These are phyloP conservation scores for Penicillium psychrosexuale DNA, from an alignment of 2,329 filamentous ascomycete genomes.

Conservation along the genomic window DNA sequence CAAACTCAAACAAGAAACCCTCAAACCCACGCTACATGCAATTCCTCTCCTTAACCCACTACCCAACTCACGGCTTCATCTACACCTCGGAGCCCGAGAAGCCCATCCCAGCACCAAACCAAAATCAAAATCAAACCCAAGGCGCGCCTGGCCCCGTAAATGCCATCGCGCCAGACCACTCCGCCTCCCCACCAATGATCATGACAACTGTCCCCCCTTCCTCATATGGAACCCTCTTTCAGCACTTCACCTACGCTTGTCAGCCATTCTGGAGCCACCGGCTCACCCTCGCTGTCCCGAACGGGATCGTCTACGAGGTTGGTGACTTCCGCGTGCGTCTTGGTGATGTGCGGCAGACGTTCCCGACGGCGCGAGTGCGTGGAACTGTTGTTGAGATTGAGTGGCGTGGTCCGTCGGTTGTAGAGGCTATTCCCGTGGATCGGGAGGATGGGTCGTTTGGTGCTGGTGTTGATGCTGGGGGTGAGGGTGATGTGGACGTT, in stretches of 20 bases:
- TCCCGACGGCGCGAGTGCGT: constrained; percentile 36
- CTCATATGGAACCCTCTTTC: constrained; percentile 36
- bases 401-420: constrained; percentile 40
- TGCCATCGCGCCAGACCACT: not conserved
- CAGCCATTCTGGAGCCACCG: constrained; percentile 45
- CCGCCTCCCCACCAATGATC: constrained; percentile 26
- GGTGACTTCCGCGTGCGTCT: constrained; percentile 44
- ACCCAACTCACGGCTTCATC: constrained; percentile 41
- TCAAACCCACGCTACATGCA: constrained; percentile 41
- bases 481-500: constrained; percentile 8
- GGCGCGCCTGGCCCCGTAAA: not conserved
- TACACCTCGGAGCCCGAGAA: constrained; percentile 36
- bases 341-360: constrained; percentile 44
- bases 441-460: not conserved
- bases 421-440: constrained; percentile 22
- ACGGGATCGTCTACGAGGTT: constrained; percentile 41
- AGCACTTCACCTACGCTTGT: constrained; percentile 42
- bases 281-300: constrained; percentile 36
- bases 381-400: constrained; percentile 47
- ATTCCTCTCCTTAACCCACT: constrained; percentile 42
- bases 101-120: not conserved
- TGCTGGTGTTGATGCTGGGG: not conserved
- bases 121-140: not conserved
- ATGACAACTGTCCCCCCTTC: constrained; percentile 41
- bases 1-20: constrained; percentile 28